Evolutionary conservation across 2,329 filamentous ascomycete species (phyloP).

Genomic region (Westerdykella ornata): DNA sequence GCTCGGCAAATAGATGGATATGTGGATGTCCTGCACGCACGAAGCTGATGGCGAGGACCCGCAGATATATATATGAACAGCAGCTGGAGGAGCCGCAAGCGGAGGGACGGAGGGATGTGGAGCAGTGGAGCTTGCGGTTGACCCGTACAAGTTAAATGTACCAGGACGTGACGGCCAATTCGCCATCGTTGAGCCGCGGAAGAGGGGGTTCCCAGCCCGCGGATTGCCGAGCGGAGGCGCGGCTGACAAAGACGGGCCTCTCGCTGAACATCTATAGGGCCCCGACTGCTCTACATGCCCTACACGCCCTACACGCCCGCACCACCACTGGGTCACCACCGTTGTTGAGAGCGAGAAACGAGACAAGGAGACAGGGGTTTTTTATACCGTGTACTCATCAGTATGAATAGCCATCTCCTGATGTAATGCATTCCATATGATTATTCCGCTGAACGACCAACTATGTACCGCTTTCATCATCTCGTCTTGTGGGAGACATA

Average conservation of each 20-base stretch:
- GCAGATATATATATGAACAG: not conserved
- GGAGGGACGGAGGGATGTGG: not conserved
- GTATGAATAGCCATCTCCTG: too few relatives aligned
- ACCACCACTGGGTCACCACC: too few relatives aligned
- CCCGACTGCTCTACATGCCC: too few relatives aligned
- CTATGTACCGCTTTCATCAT: conserved; percentile 1
- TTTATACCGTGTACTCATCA: too few relatives aligned
- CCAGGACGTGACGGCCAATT: not conserved
- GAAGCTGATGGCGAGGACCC: not conserved
- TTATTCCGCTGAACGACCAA: not conserved
- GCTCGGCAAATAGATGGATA: not conserved
- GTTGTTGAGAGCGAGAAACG: too few relatives aligned
- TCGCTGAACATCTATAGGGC: too few relatives aligned
- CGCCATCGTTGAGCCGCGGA: not conserved
- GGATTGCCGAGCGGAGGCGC: not conserved
- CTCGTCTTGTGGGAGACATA: conserved; percentile 4
- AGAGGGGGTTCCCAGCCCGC: not conserved
- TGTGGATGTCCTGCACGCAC: not conserved
- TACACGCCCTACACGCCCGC: too few relatives aligned
- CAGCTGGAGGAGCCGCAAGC: not conserved
- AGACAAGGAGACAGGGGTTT: too few relatives aligned
- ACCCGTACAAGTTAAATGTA: not conserved
- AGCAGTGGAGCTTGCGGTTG: not conserved
- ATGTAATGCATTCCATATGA: too few relatives aligned
- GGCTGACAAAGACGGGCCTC: not conserved